Conservation (phyloP, 352 stramenopile genomes). For the Globisporangium radiosum region DNA sequence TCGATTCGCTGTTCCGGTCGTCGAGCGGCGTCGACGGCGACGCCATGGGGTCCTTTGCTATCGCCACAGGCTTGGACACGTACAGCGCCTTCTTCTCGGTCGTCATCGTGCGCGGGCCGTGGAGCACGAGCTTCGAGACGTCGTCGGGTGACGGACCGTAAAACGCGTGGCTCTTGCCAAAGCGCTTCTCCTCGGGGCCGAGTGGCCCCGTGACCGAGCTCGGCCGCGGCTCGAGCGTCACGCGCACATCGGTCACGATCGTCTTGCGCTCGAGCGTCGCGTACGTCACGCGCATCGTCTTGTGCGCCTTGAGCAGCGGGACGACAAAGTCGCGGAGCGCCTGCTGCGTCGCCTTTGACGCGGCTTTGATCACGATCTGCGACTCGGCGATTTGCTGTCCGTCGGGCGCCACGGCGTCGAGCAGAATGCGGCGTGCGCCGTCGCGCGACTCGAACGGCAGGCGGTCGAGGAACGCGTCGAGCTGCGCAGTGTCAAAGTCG, state of each 20-base stretch:
- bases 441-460: slow-evolving; percentile 65
- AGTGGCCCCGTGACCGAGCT: slow-evolving; percentile 50
- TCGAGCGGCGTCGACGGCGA: background rate
- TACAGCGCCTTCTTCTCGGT: slow-evolving; percentile 62
- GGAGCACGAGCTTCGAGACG: slow-evolving; percentile 59
- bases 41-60: background rate
- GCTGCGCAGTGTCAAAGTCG: slow-evolving; percentile 33
- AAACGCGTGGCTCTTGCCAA: slow-evolving; percentile 66
- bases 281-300: slow-evolving; percentile 60
- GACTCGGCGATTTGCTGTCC: slow-evolving; percentile 42
- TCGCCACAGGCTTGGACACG: slow-evolving; percentile 47
- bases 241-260: slow-evolving; percentile 66
- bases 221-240: slow-evolving; percentile 73
- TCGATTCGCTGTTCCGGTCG: background rate
- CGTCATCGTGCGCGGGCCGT: slow-evolving; percentile 45
- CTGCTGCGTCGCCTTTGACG: slow-evolving; percentile 44
- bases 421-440: slow-evolving; percentile 56
- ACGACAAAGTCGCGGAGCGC: slow-evolving; percentile 59
- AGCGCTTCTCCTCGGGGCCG: slow-evolving; percentile 49
- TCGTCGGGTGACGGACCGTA: slow-evolving; percentile 58
- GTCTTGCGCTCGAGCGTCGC: slow-evolving; percentile 63
- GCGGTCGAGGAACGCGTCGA: slow-evolving; percentile 49
- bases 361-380: slow-evolving; percentile 58
- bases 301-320: slow-evolving; percentile 66
- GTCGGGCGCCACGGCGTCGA: slow-evolving; percentile 39